Evolutionary conservation across 2,329 filamentous ascomycete species (phyloP).

Genomic region (Sporothrix globosa): DNA sequence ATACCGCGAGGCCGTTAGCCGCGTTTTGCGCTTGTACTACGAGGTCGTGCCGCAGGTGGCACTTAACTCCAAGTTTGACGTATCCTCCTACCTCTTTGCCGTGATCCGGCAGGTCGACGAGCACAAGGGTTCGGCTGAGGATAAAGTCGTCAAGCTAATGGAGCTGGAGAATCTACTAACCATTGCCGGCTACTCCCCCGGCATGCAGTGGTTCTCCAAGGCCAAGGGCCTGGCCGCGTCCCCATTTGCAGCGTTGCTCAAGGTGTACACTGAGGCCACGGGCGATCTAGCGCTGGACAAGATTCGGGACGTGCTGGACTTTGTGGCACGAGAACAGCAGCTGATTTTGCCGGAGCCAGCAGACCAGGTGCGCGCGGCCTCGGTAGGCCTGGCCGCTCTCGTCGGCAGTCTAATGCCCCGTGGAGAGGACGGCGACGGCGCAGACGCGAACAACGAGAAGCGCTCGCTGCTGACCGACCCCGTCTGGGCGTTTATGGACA

Average conservation of each 20-base stretch:
- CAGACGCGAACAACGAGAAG: conserved; percentile 34
- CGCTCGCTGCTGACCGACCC: conserved; percentile 43
- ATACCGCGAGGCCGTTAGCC: conserved; percentile 77
- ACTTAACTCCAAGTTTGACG: conserved; percentile 83
- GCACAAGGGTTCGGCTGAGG: conserved; percentile 51
- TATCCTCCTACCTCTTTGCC: conserved; percentile 74
- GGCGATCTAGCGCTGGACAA: conserved; percentile 54
- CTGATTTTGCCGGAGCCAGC: conserved; percentile 44
- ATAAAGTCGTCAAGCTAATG: conserved; percentile 63
- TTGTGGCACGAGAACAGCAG: conserved; percentile 66
- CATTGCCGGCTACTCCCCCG: conserved; percentile 77
- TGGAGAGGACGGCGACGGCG: not conserved
- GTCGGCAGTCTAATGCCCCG: conserved; percentile 46
- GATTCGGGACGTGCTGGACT: conserved; percentile 59
- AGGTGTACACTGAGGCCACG: conserved; percentile 56
- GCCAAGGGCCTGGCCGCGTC: conserved; percentile 65
- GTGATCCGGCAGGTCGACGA: conserved; percentile 66
- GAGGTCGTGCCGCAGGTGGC: conserved; percentile 78
- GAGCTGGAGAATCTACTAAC: conserved; percentile 81
- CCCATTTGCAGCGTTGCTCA: conserved; percentile 72
- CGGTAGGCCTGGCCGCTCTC: conserved; percentile 50
- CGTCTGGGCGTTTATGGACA: conserved; percentile 76
- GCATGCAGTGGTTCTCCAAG: conserved; percentile 90
- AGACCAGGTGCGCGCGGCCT: not conserved
- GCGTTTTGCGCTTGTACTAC: conserved; percentile 82